Evolutionary conservation across 169 alveolate species (phyloP), one percentile per base, ranked within the genome.

Genomic region (Cryptosporidium sp.): DNA sequence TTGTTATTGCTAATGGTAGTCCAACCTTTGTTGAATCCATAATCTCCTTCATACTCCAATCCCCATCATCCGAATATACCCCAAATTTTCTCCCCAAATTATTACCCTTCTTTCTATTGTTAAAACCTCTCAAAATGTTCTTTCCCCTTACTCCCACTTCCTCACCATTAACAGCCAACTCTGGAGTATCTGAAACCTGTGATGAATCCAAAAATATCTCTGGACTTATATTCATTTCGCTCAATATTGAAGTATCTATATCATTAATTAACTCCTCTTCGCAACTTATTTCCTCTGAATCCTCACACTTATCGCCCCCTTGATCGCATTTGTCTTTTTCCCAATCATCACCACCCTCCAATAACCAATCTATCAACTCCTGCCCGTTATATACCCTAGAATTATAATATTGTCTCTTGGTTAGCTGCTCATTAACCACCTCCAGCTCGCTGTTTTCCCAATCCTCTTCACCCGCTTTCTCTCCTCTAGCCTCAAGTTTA

Each of bases 341-440:
- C 71, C 31, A 31, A 9, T n/a, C 62, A 5, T 59, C 41, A 2
- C 10, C 50, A 14, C 39, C 18, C 3, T 33, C 29, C 16, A 70
- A 48, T 5, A 70, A 26, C 68, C 21, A 62, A 62, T 41, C 33
- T 14, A 80, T 16, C 26, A 80, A 26, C 12, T 80, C 80, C 1
- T 61, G 26, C 16, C 80, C 89, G 12, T 48, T 80, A 65, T 62
- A 80, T 16, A 80, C 75, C 3, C 29, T 62, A 9, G 80, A 41
- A 80, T 80, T 80, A 31, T 80, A 80, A 16, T 80, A 80, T 29
- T 80, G 51, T n/a, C 89, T 80, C 51, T 65, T 80, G 7, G 89
- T 62, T n/a, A 80, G 33, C 18, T 80, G 89, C 26, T 80, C 80
- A 48, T 67, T 80, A 18, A 16, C 26, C 35, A 62, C 75, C 43